These are phyloP conservation scores for Talaromyces ruber DNA, from an alignment of 495 filamentous ascomycete species.

Conservation along the genomic window DNA sequence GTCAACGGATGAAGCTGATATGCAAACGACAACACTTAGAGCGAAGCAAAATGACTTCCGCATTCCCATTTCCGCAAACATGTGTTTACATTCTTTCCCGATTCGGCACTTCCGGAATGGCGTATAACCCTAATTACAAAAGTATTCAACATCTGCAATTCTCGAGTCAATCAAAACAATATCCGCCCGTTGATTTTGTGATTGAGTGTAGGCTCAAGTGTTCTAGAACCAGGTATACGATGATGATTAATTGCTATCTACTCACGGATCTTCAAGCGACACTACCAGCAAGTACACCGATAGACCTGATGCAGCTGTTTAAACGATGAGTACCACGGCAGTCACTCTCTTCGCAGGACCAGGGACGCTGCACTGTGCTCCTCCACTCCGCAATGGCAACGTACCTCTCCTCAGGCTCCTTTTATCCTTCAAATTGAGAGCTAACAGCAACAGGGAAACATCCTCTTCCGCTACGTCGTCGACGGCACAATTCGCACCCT, in stretches of 20 bases:
- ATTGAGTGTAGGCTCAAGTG: neutral
- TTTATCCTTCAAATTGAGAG: neutral
- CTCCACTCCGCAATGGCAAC: constrained; percentile 13
- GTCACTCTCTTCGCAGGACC: constrained; percentile 33
- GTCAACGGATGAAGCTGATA: neutral
- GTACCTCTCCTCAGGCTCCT: constrained; percentile 13
- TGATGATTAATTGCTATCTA: neutral
- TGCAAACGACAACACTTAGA: neutral
- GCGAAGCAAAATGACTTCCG: neutral
- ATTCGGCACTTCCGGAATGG: constrained; percentile 8
- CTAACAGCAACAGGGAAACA: constrained; percentile 39
- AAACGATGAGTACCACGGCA: constrained; percentile 19
- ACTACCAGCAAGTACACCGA: neutral
- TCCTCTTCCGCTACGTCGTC: constrained; percentile 55
- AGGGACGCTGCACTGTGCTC: constrained; percentile 11
- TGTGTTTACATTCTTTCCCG: constrained; percentile 7
- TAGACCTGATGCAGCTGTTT: neutral
- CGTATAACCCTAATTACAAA: neutral
- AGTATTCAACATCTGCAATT: neutral
- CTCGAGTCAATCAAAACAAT: neutral
- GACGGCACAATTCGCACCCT: constrained; percentile 60
- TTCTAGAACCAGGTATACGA: neutral
- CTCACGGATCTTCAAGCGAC: neutral
- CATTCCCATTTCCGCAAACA: constrained; percentile 7
- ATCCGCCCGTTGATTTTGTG: neutral